These are phyloP conservation scores for Lepraria neglecta DNA, from an alignment of 495 filamentous ascomycete genomes.

Conservation along the genomic window DNA sequence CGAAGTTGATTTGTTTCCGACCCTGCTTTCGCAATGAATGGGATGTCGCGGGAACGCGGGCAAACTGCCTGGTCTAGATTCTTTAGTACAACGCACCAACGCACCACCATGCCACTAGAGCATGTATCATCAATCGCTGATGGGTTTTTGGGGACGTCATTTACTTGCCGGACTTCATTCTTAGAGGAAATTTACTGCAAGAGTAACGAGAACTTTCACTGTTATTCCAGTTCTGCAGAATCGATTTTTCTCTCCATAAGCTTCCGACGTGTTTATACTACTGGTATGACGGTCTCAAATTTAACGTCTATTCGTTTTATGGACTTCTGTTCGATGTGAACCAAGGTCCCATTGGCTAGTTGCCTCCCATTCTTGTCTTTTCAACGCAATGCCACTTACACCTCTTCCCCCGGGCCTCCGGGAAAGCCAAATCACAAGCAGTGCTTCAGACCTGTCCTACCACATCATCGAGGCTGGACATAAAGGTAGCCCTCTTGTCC, in stretches of 20 bases:
- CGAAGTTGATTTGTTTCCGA: not conserved
- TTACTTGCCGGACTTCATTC: not conserved
- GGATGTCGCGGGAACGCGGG: not conserved
- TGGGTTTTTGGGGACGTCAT: not conserved
- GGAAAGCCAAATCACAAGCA: conserved; percentile 45
- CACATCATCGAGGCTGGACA: conserved; percentile 54
- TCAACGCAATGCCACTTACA: conserved; percentile 4
- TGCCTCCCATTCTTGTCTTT: not conserved
- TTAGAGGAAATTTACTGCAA: not conserved
- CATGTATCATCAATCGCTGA: not conserved
- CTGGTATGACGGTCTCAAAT: too few relatives aligned
- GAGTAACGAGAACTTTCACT: too few relatives aligned
- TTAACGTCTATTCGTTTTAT: too few relatives aligned
- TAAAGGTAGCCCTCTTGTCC: conserved; percentile 48
- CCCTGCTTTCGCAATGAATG: conserved; percentile 7
- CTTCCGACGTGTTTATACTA: too few relatives aligned
- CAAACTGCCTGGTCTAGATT: conserved; percentile 7
- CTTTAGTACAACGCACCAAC: not conserved
- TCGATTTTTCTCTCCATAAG: too few relatives aligned
- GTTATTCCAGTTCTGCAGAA: too few relatives aligned
- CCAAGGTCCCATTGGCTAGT: not conserved
- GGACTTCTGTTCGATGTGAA: not conserved
- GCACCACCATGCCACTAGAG: not conserved
- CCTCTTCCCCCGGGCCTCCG: conserved; percentile 49
- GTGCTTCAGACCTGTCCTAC: conserved; percentile 46